phyloP scores from a whole-genome alignment of 1,284 basidiomycete species.

The Porodaedalea pini region DNA sequence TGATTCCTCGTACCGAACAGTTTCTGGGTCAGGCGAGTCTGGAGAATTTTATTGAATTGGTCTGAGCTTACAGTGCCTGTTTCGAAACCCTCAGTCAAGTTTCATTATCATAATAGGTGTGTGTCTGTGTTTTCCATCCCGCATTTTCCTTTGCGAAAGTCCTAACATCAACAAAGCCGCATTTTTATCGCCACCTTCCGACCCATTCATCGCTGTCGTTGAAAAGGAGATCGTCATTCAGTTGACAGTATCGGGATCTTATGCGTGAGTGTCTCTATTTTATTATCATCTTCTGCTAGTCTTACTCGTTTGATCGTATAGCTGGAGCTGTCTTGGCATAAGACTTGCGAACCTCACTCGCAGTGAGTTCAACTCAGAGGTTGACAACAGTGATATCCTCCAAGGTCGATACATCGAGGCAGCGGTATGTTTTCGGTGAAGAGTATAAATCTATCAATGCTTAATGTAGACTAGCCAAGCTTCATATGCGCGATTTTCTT shows the following conservation, averaged over 20 bases:
- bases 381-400: slow-evolving; percentile 36
- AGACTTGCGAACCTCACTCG: slow-evolving; percentile 61
- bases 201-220: slow-evolving; percentile 63
- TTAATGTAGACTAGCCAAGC: too few species aligned
- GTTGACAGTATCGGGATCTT: slow-evolving; percentile 32
- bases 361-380: slow-evolving; percentile 39
- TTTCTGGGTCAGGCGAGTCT: slow-evolving; percentile 31
- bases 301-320: slow-evolving; percentile 40
- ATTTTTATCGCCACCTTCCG: slow-evolving; percentile 64
- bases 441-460: too few species aligned
- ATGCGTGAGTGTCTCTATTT: slow-evolving; percentile 7
- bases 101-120: slow-evolving; percentile 30
- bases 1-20: slow-evolving; percentile 26
- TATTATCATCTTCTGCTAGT: background rate
- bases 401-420: slow-evolving; percentile 60
- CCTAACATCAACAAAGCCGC: too few species aligned
- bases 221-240: slow-evolving; percentile 68
- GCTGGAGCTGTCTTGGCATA: slow-evolving; percentile 67
- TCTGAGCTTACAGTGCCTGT: background rate
- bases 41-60: slow-evolving; percentile 50
- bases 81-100: slow-evolving; percentile 21
- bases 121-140: slow-evolving; percentile 36
- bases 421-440: slow-evolving; percentile 34
- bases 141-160: too few species aligned
- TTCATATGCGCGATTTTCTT: slow-evolving; percentile 65